These are phyloP conservation scores for carrot (Daucus carota) DNA, from an alignment of 129 eudicot genomes.

Conservation along the genomic window DNA sequence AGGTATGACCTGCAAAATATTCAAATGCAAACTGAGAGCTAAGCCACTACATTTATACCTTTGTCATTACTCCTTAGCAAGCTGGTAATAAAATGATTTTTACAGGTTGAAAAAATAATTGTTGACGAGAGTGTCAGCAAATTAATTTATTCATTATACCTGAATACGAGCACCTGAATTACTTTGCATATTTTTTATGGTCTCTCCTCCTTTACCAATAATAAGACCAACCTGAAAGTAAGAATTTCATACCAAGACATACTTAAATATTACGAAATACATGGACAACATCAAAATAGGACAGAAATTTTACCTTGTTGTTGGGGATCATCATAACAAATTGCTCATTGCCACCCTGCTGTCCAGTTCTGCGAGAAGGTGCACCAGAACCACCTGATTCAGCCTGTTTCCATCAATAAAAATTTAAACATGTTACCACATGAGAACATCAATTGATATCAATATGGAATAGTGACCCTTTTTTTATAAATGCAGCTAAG, in stretches of 20 bases:
- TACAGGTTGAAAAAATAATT: neutral
- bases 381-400: slow-evolving; percentile 77
- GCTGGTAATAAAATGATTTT: neutral
- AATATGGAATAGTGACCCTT: too few species aligned
- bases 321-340: slow-evolving; percentile 63
- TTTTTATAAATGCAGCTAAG: too few species aligned
- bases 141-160: slow-evolving; percentile 27
- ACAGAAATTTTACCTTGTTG: slow-evolving; percentile 52
- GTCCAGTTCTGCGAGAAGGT: slow-evolving; percentile 61
- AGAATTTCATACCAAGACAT: neutral
- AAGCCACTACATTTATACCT: neutral
- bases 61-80: neutral
- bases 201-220: slow-evolving; percentile 98
- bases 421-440: neutral
- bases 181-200: slow-evolving; percentile 87
- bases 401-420: slow-evolving; percentile 37
- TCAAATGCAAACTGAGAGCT: neutral
- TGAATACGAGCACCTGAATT: slow-evolving; percentile 93
- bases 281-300: neutral
- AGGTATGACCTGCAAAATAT: slow-evolving; percentile 65
- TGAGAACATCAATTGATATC: neutral
- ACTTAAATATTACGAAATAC: neutral
- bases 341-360: slow-evolving; percentile 56
- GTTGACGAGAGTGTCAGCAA: neutral
- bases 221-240: slow-evolving; percentile 84